Percentiles rank a stretch among this genome's conserved stretches.
These are phyloP conservation scores for Eutypella sp. DNA, from an alignment of 2,329 filamentous ascomycete genomes.

Conservation along the genomic window DNA sequence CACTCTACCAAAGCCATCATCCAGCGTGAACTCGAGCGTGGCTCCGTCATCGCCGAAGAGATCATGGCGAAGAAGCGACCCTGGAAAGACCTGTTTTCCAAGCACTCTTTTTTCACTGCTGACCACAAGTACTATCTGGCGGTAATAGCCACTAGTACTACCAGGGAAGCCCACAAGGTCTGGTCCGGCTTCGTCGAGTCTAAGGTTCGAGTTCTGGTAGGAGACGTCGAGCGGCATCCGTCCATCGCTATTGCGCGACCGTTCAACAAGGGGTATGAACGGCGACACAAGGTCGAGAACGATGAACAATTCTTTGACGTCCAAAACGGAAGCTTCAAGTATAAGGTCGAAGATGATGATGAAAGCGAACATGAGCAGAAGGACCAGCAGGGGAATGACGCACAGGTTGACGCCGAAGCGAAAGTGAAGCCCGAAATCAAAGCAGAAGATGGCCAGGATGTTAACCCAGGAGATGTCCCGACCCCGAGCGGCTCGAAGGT, in stretches of 20 bases:
- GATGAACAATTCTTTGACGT: constrained; percentile 48
- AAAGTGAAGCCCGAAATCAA: constrained; percentile 8
- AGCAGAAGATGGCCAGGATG: constrained; percentile 43
- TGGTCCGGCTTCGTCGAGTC: constrained; percentile 95
- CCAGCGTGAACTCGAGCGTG: constrained; percentile 74
- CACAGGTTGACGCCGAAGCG: constrained; percentile 7
- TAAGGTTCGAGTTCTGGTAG: constrained; percentile 81
- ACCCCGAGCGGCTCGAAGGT: too few species aligned
- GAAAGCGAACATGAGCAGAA: constrained; percentile 11
- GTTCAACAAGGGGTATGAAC: constrained; percentile 89
- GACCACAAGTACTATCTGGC: constrained; percentile 96
- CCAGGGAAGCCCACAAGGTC: constrained; percentile 75
- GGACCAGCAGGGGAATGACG: constrained; percentile 24
- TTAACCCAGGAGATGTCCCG: background rate
- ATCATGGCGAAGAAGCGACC: constrained; percentile 71
- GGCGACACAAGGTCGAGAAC: constrained; percentile 65
- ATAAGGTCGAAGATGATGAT: constrained; percentile 32
- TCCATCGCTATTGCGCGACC: constrained; percentile 81
- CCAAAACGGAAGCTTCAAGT: constrained; percentile 47
- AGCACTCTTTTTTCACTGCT: constrained; percentile 88
- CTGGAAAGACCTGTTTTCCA: constrained; percentile 86
- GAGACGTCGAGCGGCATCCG: constrained; percentile 73
- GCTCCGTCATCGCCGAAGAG: constrained; percentile 68
- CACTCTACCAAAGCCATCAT: constrained; percentile 81
- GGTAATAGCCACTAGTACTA: constrained; percentile 75